Base-by-base conservation (phyloP, 2,329 filamentous ascomycete species). In the Colletotrichum destructivum region DNA sequence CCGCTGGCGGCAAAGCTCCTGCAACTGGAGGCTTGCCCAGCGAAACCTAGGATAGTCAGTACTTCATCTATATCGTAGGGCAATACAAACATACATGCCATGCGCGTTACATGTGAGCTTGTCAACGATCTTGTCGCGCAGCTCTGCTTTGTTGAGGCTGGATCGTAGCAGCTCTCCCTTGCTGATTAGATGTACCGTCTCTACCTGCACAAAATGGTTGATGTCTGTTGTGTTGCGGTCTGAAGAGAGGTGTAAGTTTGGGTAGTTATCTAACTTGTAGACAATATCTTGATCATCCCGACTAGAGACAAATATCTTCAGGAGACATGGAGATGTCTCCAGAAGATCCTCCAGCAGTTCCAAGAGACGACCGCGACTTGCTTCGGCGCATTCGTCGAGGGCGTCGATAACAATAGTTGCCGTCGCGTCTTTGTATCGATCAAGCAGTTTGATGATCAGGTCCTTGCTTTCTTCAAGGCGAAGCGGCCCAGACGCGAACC, bases 291-390 rank as follows among this genome's bases (percentile, higher is more conserved):
- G 55, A 38, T 73, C 40, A 16, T 69, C 49, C 13, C 62, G 61
- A 61, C 71, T 73, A 15, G 66, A 70, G 38, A 73, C 42, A 35
- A 70, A 70, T 11, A 73, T 49, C 54, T 73, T 73, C 2, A 73
- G 38, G 12, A 70, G 66, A 51, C 62, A 64, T 4, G 55, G 49
- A 16, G 66, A 51, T 23, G 9, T 40, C 26, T 66, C 62, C 9
- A 73, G 21, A 52, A 73, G 21, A n/a, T 12, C 16, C n/a, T 71
- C 62, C 0, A 73, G 54, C 16, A 51, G n/a, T 15, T 66, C 66
- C 1, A 73, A 49, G 18, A 73, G 21, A 35, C 2, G 18, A 21
- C 44, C n/a, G 5, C 62, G 38, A 9, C 66, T 70, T n/a, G 13
- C 54, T 47, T 26, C 16, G 13, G 62, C 31, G 31, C 55, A 73